These are phyloP conservation scores for Cucumis hystrix DNA, from an alignment of 306 rosid species.

Conservation along the genomic window DNA sequence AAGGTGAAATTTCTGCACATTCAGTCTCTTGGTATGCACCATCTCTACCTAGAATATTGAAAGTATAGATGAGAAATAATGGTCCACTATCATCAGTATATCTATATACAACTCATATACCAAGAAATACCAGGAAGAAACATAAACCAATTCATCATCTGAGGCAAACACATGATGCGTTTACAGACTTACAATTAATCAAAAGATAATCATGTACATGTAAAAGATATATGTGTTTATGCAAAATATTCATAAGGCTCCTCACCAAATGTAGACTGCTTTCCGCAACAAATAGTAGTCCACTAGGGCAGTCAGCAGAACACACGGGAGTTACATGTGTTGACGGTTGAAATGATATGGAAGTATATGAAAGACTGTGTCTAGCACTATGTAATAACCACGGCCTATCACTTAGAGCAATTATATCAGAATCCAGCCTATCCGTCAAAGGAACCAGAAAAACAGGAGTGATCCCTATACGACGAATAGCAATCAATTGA, in stretches of 20 bases:
- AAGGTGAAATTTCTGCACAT: conserved; percentile 81
- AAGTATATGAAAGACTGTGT: conserved; percentile 85
- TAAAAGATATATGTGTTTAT: not conserved
- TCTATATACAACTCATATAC: not conserved
- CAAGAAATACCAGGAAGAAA: not conserved
- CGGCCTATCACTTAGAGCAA: conserved; percentile 86
- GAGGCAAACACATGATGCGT: not conserved
- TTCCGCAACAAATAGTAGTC: conserved; percentile 80
- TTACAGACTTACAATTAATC: not conserved
- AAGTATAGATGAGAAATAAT: not conserved
- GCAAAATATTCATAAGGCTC: conserved; percentile 5
- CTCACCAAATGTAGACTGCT: conserved; percentile 86
- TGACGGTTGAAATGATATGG: conserved; percentile 85
- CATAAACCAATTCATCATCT: not conserved
- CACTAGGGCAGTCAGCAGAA: conserved; percentile 80
- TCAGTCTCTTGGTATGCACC: conserved; percentile 86
- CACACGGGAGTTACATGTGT: conserved; percentile 87
- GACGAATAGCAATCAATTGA: conserved; percentile 82
- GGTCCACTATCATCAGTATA: not conserved
- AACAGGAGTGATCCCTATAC: conserved; percentile 92
- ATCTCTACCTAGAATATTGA: conserved; percentile 72
- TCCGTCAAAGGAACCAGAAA: conserved; percentile 82
- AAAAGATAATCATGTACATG: not conserved
- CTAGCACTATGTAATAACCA: conserved; percentile 94
- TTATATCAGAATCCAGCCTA: conserved; percentile 71